phyloP scores from a whole-genome alignment of 768 basidiomycete genomes.

The Galerina marginata region DNA sequence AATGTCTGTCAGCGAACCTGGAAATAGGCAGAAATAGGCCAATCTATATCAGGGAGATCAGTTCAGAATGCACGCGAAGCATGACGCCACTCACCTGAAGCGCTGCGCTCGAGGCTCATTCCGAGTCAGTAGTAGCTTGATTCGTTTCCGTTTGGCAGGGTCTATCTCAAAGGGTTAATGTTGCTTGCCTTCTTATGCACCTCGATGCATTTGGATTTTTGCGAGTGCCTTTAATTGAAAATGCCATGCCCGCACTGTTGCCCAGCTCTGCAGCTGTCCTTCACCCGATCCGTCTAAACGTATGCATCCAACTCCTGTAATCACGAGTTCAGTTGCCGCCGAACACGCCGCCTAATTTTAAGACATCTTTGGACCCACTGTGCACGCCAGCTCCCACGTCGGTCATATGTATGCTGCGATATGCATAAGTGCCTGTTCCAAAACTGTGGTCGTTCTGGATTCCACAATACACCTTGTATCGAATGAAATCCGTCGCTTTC shows the following conservation, averaged over 20 bases:
- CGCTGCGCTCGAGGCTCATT: slow-evolving; percentile 10
- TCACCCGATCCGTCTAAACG: not conserved
- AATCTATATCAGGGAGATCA: slow-evolving; percentile 28
- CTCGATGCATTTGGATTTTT: not conserved
- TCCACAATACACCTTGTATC: not conserved
- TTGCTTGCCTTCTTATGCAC: not conserved
- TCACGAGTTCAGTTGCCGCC: slow-evolving; percentile 9
- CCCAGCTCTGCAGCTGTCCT: not conserved
- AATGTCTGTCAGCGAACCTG: slow-evolving; percentile 12
- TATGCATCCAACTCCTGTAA: not conserved
- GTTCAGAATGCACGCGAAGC: slow-evolving; percentile 13
- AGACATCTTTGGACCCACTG: slow-evolving; percentile 5
- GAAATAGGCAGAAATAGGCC: slow-evolving; percentile 8
- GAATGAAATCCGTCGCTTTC: not conserved
- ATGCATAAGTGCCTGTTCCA: not conserved
- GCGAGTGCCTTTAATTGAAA: not conserved
- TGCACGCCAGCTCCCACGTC: slow-evolving; percentile 9
- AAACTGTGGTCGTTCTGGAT: not conserved
- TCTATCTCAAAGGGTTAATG: not conserved
- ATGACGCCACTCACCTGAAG: slow-evolving; percentile 19
- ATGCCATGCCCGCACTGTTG: slow-evolving; percentile 4
- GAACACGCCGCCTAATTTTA: slow-evolving; percentile 5
- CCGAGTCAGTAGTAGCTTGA: not conserved
- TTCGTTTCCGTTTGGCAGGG: slow-evolving; percentile 10
- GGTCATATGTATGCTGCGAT: slow-evolving; percentile 2